Conservation (phyloP, 345 rosid species). For the Corymbia maculata region DNA sequence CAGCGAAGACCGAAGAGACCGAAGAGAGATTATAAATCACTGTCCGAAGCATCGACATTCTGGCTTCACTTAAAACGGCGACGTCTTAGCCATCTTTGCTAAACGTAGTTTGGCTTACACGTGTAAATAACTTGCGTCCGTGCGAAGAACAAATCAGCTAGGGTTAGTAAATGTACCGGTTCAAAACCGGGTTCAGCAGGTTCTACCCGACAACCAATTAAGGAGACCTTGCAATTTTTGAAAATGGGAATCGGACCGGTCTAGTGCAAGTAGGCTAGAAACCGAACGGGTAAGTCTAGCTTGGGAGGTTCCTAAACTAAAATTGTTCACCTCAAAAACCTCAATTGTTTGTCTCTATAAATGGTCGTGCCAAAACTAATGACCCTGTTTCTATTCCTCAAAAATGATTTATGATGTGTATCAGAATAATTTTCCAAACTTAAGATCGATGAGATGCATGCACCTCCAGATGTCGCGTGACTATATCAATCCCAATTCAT, state of each 20-base stretch:
- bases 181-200: not conserved
- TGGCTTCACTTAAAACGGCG: not conserved
- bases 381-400: fast-evolving
- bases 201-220: fast-evolving
- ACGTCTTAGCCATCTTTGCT: not conserved
- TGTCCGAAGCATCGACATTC: not conserved
- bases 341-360: not conserved
- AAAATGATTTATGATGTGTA: not conserved
- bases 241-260: not conserved
- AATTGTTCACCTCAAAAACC: not conserved
- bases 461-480: fast-evolving
- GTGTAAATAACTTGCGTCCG: not conserved
- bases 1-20: not conserved
- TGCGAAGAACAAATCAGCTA: not conserved
- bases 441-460: not conserved
- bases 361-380: fast-evolving
- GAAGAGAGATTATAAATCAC: not conserved
- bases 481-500: not conserved
- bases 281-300: fast-evolving
- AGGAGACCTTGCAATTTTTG: fast-evolving
- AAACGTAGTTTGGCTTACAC: not conserved
- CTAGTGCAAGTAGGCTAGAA: fast-evolving
- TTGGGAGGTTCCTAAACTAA: not conserved
- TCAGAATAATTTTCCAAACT: not conserved
- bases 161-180: not conserved